Evolutionary conservation across 352 stramenopile species (phyloP), one percentile per base, ranked within the genome.

Genomic region (Hyaloperonospora brassicae): DNA sequence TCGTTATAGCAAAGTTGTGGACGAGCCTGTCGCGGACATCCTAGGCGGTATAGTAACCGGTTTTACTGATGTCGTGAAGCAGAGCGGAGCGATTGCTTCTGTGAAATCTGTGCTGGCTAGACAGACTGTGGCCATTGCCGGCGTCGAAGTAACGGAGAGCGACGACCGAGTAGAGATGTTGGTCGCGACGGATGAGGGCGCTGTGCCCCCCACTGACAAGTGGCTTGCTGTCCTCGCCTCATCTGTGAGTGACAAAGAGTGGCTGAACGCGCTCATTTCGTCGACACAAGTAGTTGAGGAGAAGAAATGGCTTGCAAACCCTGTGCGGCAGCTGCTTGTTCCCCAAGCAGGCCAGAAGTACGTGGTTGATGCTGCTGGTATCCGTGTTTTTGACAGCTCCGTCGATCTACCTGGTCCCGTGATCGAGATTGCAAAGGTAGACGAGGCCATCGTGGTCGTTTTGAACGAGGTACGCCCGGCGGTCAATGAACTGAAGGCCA

Each of bases 21-120:
- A 93, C 47, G 86, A 95, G 46, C 84, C 86, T 10, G 84, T 91
- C 0, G 80, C 61, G 3, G 70, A 89, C 14, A 94, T 95, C 50
- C 69, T 95, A 17, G 62, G 57, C 3, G 72, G 59, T 14, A 93
- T 94, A 43, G 64, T 64, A 21, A 47, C 70, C 5, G 84, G 80
- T 7, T 85, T 93, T 31, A 46, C 51, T 9, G 62, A 79, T 12
- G 59, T 87, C 23, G 73, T 79, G 21, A 62, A 64, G 43, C 34
- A 62, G 25, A 61, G 58, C 34, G 61, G 62, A 12, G 50, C 34
- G 5, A 38, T 59, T 51, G 45, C 46, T 41, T 27, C 27, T 35
- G 50, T 46, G 1, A 10, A 24, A 2, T 7, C 44, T 45, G 24
- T 24, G 2, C 17, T 27, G 8, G 17, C 24, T n/a, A 64, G 64